Evolutionary conservation across 2,329 filamentous ascomycete species (phyloP).

Genomic region (Neocatenulostroma microsporum): DNA sequence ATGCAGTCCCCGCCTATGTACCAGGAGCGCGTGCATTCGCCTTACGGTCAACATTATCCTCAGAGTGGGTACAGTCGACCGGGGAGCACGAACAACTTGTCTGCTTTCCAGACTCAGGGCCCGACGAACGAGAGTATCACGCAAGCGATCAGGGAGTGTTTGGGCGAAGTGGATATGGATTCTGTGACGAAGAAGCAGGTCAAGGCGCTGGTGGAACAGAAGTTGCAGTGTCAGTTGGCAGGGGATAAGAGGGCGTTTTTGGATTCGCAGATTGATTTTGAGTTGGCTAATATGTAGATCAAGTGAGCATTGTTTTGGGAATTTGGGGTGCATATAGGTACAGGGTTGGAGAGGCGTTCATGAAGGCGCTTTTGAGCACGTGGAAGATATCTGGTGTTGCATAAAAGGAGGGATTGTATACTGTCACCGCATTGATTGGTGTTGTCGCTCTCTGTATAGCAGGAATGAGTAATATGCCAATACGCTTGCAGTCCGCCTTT

Average conservation of each 20-base stretch:
- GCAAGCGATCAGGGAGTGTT: constrained; percentile 73
- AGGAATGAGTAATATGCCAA: no score
- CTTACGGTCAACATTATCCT: not conserved
- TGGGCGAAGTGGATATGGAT: constrained; percentile 85
- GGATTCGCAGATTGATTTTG: constrained; percentile 85
- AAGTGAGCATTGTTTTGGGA: no score
- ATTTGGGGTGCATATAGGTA: no score
- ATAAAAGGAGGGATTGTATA: no score
- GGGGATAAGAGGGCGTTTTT: constrained; percentile 84
- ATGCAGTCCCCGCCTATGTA: constrained; percentile 19
- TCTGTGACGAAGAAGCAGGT: constrained; percentile 97
- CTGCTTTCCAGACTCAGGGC: constrained; percentile 55
- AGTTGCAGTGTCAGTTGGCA: constrained; percentile 77
- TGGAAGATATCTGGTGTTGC: no score
- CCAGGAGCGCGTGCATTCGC: constrained; percentile 9
- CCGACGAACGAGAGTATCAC: constrained; percentile 74
- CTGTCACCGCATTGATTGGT: no score
- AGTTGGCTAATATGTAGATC: constrained; percentile 94
- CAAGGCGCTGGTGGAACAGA: constrained; percentile 79
- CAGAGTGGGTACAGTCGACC: constrained; percentile 19
- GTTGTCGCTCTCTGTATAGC: no score
- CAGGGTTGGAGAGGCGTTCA: no score
- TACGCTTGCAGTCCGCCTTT: no score
- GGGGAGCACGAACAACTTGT: constrained; percentile 21
- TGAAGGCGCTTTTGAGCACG: no score